phyloP scores from a whole-genome alignment of 495 filamentous ascomycete genomes.

The Lasiosphaeria hispida region DNA sequence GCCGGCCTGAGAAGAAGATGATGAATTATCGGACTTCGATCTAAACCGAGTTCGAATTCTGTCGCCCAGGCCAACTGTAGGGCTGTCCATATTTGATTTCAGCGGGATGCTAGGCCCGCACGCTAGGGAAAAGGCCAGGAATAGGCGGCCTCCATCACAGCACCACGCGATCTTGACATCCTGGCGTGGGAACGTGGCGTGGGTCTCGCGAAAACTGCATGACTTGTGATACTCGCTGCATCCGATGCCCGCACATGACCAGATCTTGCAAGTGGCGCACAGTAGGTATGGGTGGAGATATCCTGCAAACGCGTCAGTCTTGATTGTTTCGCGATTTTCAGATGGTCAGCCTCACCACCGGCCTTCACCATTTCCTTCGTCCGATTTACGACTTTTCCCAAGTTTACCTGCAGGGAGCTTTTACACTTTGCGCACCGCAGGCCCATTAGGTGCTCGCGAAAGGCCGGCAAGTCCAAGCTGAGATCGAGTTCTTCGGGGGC shows the following conservation, averaged over 20 bases:
- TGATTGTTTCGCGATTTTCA: too few species aligned
- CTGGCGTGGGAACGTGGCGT: neutral
- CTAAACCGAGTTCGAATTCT: neutral
- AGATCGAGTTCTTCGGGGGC: too few species aligned
- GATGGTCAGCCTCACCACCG: too few species aligned
- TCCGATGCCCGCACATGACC: neutral
- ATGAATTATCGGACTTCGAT: neutral
- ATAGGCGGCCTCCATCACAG: conserved; percentile 31
- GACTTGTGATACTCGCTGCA: neutral
- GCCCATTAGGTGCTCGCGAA: too few species aligned
- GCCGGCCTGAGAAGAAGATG: neutral
- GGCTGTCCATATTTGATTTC: neutral
- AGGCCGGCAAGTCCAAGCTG: too few species aligned
- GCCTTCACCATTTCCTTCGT: too few species aligned
- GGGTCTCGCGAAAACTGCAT: neutral
- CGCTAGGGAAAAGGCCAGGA: conserved; percentile 33
- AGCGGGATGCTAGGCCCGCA: conserved; percentile 26
- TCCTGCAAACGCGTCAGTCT: too few species aligned
- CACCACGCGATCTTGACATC: conserved; percentile 28
- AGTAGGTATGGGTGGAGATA: neutral
- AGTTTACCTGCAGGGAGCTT: too few species aligned
- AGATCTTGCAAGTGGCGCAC: neutral
- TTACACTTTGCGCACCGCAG: neutral
- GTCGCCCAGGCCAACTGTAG: neutral
- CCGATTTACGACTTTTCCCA: too few species aligned